Conservation (phyloP, 73 alveolate genomes). For the Blepharisma stoltei region DNA sequence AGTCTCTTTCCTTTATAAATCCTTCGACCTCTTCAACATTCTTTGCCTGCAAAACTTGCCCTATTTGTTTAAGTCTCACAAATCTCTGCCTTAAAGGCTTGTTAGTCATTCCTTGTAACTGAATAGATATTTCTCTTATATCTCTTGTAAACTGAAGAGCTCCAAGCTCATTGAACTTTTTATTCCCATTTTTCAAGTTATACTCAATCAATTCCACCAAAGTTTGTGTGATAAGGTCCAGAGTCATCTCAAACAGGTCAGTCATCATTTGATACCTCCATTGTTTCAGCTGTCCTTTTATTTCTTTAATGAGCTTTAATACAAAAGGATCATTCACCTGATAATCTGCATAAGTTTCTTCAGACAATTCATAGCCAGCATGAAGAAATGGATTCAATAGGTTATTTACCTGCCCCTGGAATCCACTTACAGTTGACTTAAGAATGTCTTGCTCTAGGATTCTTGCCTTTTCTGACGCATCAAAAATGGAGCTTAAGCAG, state of each 20-base stretch:
- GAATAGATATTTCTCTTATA: conserved; percentile 5
- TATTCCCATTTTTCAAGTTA: not conserved
- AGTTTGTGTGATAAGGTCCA: not conserved
- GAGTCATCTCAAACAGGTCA: not conserved
- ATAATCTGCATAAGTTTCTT: conserved; percentile 8
- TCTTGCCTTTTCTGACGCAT: not conserved
- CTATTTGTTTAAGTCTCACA: conserved; percentile 12
- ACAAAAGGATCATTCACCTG: conserved; percentile 23
- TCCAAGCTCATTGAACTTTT: conserved; percentile 14
- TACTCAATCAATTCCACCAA: not conserved
- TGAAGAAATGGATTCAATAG: too few species aligned
- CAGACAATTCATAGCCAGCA: not conserved
- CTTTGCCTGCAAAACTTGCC: not conserved
- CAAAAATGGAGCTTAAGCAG: not conserved
- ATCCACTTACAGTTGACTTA: too few species aligned
- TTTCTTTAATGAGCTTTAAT: not conserved
- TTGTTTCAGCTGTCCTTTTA: conserved; percentile 1
- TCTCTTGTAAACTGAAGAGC: conserved; percentile 27
- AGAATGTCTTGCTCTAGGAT: not conserved
- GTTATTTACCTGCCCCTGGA: too few species aligned
- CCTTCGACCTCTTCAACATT: not conserved
- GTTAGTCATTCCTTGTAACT: not conserved
- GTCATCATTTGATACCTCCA: not conserved
- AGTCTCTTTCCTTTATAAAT: not conserved
- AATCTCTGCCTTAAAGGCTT: conserved; percentile 19